Percentiles rank a stretch among this genome's conserved stretches.
Conservation (phyloP, 371 early-diverging fungal genomes). For the Entomophthora muscae region DNA sequence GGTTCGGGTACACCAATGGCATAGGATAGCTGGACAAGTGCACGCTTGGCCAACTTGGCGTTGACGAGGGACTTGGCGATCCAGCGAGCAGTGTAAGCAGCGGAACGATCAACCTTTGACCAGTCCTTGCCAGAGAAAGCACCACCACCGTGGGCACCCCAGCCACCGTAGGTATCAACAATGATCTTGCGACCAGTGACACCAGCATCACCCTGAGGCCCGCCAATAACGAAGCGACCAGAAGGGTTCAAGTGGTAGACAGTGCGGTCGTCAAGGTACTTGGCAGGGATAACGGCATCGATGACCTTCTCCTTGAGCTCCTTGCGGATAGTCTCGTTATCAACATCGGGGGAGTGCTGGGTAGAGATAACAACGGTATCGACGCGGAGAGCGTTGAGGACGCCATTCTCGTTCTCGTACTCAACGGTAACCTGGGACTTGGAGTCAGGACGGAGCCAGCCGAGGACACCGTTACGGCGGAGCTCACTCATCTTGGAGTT, state of each 20-base stretch:
- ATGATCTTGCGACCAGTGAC: constrained; percentile 99
- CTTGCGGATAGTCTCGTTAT: constrained; percentile 64
- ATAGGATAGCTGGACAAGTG: constrained; percentile 95
- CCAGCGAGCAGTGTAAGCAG: constrained; percentile 98
- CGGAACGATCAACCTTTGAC: constrained; percentile 99
- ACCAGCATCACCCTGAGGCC: constrained; percentile 99
- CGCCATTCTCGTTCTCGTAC: constrained; percentile 89
- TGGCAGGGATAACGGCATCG: constrained; percentile 82
- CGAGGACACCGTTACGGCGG: constrained; percentile 76
- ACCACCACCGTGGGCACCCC: constrained; percentile 99
- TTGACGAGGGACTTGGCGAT: constrained; percentile 92
- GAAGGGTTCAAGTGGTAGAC: constrained; percentile 97
- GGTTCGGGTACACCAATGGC: constrained; percentile 99
- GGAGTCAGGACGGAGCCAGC: constrained; percentile 96
- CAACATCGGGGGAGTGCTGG: constrained; percentile 88
- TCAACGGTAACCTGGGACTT: constrained; percentile 99
- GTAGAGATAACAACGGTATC: constrained; percentile 97
- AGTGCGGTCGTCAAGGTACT: constrained; percentile 79
- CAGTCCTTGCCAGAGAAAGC: constrained; percentile 99
- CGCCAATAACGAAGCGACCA: constrained; percentile 98
- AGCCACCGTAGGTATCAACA: constrained; percentile 92
- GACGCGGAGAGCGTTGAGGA: constrained; percentile 87
- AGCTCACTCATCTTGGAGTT: constrained; percentile 87
- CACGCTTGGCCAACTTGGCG: constrained; percentile 87
- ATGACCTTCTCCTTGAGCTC: constrained; percentile 88